These are phyloP conservation scores for Linnemannia elongata DNA, from an alignment of 192 early-diverging fungal genomes.

Conservation along the genomic window DNA sequence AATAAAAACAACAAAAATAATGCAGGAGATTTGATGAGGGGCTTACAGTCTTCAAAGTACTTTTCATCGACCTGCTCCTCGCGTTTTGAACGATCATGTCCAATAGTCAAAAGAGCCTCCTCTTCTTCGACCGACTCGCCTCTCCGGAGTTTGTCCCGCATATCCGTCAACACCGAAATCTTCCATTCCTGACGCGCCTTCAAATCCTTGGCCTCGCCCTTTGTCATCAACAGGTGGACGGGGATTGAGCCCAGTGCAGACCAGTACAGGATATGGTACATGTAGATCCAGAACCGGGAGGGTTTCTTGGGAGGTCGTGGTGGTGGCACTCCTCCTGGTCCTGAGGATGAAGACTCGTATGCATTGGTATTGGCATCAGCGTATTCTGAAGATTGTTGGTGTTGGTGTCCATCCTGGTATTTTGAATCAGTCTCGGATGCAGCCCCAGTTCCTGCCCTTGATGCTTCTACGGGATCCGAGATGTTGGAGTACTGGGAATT, in stretches of 20 bases:
- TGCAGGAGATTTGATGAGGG: background rate
- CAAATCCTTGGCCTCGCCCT: conserved; percentile 39
- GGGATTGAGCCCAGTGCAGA: conserved; percentile 47
- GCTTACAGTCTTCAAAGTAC: conserved; percentile 55
- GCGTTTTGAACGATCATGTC: conserved; percentile 30
- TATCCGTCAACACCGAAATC: conserved; percentile 47
- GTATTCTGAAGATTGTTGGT: background rate
- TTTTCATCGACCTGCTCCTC: conserved; percentile 53
- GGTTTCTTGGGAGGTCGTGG: conserved; percentile 20
- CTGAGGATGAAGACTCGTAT: conserved; percentile 1
- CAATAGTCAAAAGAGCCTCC: conserved; percentile 39
- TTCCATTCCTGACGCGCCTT: conserved; percentile 49
- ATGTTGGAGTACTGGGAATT: background rate
- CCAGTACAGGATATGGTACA: conserved; percentile 33
- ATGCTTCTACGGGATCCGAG: background rate
- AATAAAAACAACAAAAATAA: background rate
- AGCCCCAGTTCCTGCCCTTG: background rate
- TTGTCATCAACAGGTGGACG: conserved; percentile 37
- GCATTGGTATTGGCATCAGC: background rate
- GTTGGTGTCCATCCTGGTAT: background rate
- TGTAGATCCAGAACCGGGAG: conserved; percentile 38
- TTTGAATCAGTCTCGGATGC: background rate
- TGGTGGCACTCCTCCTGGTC: conserved; percentile 9
- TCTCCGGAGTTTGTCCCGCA: conserved; percentile 46
- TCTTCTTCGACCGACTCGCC: conserved; percentile 52